Evolutionary conservation across 768 basidiomycete genomes (phyloP).

Genomic region (Hortiboletus campestris): DNA sequence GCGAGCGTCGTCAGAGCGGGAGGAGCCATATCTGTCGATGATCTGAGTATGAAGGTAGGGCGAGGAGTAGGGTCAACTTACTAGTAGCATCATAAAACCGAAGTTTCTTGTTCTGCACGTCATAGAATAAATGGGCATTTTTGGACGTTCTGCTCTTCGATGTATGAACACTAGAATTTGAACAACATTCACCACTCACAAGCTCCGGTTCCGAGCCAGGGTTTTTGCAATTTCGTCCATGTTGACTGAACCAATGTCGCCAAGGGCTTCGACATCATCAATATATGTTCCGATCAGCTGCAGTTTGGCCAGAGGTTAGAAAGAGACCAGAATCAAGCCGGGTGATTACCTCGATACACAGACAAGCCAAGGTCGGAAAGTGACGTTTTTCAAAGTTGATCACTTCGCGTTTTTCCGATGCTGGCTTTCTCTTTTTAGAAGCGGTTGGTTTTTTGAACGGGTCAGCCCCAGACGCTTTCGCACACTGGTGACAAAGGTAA

Average conservation of each 20-base stretch:
- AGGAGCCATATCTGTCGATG: conserved; percentile 60
- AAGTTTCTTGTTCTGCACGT: conserved; percentile 60
- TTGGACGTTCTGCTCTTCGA: conserved; percentile 56
- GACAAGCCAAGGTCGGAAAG: conserved; percentile 66
- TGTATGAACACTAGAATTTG: not conserved
- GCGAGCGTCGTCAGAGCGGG: conserved; percentile 69
- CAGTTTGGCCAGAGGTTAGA: not conserved
- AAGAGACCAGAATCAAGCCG: not conserved
- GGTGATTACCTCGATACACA: conserved; percentile 71
- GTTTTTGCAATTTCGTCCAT: conserved; percentile 82
- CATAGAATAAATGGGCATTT: conserved; percentile 85
- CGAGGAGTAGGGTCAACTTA: conserved; percentile 38
- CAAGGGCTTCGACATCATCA: conserved; percentile 83
- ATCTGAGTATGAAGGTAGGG: not conserved
- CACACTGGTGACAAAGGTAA: conserved; percentile 82
- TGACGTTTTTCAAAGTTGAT: conserved; percentile 67
- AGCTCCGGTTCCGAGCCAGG: conserved; percentile 72
- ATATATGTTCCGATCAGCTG: conserved; percentile 85
- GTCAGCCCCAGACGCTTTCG: conserved; percentile 72
- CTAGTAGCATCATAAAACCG: conserved; percentile 88
- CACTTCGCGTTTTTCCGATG: conserved; percentile 66
- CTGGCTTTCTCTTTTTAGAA: conserved; percentile 60
- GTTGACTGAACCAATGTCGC: conserved; percentile 84
- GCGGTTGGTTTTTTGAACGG: conserved; percentile 80
- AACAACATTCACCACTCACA: conserved; percentile 51